Evolutionary conservation across 495 filamentous ascomycete species (phyloP), one percentile per base, ranked within the genome.

Genomic region (Aspergillus homomorphus): DNA sequence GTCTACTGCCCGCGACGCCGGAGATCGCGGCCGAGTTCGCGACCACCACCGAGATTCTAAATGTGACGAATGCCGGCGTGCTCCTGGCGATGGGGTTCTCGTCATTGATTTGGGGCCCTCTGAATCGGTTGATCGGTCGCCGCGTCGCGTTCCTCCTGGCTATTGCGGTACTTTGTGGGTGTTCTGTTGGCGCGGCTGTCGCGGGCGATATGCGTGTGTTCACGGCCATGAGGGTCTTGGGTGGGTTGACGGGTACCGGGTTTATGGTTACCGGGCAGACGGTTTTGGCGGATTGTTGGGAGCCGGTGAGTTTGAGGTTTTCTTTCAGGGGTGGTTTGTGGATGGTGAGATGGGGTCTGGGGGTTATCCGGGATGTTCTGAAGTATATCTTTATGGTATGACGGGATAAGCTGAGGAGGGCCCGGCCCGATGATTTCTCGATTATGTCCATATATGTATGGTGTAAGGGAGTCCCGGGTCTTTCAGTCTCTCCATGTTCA

Each of bases 41-140:
- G 18, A 76, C 73, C 0, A 69, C 71, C 12, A 28, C 66, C 1
- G 72, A 77, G 56, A 72, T 66, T n/a, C 63, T 79, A 8, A 72
- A 76, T 62, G 62, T 73, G 14, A 73, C 74, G 28, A 80, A 79
- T 53, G 81, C 81, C 1, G 70, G 81, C 33, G 81, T 83, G 44
- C 59, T 84, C 45, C 59, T 84, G 54, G 81, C 80, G 18, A 84
- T 84, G 82, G 82, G 81, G 0, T 66, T 82, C n/a, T 78, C 78
- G 22, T 74, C 79, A 4, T 67, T 80, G 8, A 74, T 85, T 21
- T 85, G 80, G 75, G 77, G 78, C 0, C 82, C 82, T 0, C 46
- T 85, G 14, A 68, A 59, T 1, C 59, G 67, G n/a, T 16, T 78
- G 1, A 59, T 77, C 18, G 75, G 77, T 0, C 65, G 75, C 14